Conservation (phyloP, 352 stramenopile genomes). For the Phytopythium ostracodes region DNA sequence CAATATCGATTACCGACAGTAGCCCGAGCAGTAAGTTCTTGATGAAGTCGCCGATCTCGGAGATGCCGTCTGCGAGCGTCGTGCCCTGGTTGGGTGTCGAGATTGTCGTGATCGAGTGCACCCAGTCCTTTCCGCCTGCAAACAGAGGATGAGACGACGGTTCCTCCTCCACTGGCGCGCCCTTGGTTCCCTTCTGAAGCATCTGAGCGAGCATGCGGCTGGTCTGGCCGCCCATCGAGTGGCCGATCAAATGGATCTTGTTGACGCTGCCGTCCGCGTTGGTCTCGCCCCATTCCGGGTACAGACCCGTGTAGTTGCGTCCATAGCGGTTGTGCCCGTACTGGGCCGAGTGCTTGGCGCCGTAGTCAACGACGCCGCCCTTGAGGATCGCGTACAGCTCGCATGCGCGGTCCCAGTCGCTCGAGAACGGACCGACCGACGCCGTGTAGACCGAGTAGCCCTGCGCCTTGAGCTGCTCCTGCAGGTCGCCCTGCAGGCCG, state of each 20-base stretch:
- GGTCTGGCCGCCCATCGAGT: slow-evolving; percentile 75
- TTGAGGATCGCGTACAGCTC: slow-evolving; percentile 65
- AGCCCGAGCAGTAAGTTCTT: slow-evolving; percentile 23
- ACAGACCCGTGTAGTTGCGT: slow-evolving; percentile 44
- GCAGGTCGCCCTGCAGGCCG: slow-evolving; percentile 36
- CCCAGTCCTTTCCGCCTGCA: slow-evolving; percentile 43
- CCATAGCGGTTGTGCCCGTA: slow-evolving; percentile 33
- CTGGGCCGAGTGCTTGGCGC: slow-evolving; percentile 27
- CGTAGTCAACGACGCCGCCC: slow-evolving; percentile 43
- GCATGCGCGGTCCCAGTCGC: slow-evolving; percentile 61
- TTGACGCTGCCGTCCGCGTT: slow-evolving; percentile 41
- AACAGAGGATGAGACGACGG: slow-evolving; percentile 36
- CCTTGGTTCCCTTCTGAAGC: slow-evolving; percentile 43
- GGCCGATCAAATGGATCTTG: slow-evolving; percentile 65
- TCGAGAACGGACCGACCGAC: slow-evolving; percentile 45
- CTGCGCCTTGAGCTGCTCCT: slow-evolving; percentile 30
- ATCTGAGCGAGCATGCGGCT: slow-evolving; percentile 67
- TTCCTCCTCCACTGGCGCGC: slow-evolving; percentile 27
- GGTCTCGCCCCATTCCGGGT: slow-evolving; percentile 47
- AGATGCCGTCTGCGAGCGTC: slow-evolving; percentile 38
- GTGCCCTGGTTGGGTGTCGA: slow-evolving; percentile 57
- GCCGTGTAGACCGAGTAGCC: slow-evolving; percentile 52
- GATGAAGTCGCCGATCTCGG: slow-evolving; percentile 30
- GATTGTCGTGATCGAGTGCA: slow-evolving; percentile 63
- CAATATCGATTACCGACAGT: slow-evolving; percentile 23